phyloP scores from a whole-genome alignment of 371 early-diverging fungal genomes.

The Lichtheimia ornata region DNA sequence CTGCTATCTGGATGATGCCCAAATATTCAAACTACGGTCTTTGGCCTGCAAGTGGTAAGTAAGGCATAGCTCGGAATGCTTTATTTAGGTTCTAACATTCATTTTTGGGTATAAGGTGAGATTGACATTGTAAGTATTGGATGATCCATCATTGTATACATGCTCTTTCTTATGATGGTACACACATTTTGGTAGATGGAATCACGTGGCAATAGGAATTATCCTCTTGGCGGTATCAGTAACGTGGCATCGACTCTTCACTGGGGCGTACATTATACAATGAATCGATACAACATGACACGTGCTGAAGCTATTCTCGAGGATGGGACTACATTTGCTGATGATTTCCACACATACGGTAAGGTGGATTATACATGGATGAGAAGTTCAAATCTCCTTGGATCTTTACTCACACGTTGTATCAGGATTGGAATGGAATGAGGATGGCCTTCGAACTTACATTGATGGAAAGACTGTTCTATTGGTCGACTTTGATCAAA shows the following conservation, averaged over 20 bases:
- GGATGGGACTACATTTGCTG: constrained; percentile 40
- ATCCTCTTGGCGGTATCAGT: constrained; percentile 47
- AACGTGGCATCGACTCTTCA: constrained; percentile 58
- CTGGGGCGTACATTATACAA: constrained; percentile 58
- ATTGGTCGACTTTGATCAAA: constrained; percentile 53
- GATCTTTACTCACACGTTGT: not conserved
- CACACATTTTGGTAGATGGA: constrained; percentile 40
- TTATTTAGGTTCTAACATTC: not conserved
- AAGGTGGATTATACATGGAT: not conserved
- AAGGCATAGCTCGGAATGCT: constrained; percentile 5
- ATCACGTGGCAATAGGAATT: constrained; percentile 60
- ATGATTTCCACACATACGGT: constrained; percentile 47
- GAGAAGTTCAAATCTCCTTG: not conserved
- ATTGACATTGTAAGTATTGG: constrained; percentile 44
- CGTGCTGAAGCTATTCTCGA: constrained; percentile 34
- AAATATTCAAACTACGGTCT: constrained; percentile 62
- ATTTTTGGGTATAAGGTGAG: constrained; percentile 32
- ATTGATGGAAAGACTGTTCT: constrained; percentile 62
- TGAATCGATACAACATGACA: constrained; percentile 45
- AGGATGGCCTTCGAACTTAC: constrained; percentile 59
- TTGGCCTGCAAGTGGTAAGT: constrained; percentile 76
- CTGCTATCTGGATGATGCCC: constrained; percentile 75
- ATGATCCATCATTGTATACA: not conserved
- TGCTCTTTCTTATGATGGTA: not conserved
- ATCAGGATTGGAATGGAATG: constrained; percentile 61